Conservation (phyloP, 1,139 yeast species). For the Geotrichum phurueaensis region DNA sequence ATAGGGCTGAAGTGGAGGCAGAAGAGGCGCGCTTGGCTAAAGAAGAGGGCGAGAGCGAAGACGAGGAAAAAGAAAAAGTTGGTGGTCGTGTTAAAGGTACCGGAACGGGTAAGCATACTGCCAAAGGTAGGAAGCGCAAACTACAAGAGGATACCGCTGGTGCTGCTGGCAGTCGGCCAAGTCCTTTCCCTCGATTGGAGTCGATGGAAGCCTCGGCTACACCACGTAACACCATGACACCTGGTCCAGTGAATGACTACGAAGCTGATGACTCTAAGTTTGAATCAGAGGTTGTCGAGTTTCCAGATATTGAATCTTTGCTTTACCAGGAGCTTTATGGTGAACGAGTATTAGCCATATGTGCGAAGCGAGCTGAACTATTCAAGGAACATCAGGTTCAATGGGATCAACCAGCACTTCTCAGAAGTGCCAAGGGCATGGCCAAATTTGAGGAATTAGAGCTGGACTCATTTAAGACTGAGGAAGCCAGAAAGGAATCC, state of each 20-base stretch:
- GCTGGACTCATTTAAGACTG: slow-evolving; percentile 20
- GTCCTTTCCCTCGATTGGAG: slow-evolving; percentile 19
- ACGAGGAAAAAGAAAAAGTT: slow-evolving; percentile 22
- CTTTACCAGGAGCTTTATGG: slow-evolving; percentile 82
- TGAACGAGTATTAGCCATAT: slow-evolving; percentile 68
- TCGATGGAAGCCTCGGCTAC: slow-evolving; percentile 13
- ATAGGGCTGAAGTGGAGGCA: slow-evolving; percentile 77
- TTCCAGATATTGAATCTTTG: slow-evolving; percentile 54
- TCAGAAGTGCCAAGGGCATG: slow-evolving; percentile 31
- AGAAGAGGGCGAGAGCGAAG: slow-evolving; percentile 30
- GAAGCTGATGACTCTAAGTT: slow-evolving; percentile 15
- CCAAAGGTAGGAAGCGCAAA: slow-evolving; percentile 16
- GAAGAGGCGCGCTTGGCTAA: slow-evolving; percentile 55
- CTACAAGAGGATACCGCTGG: slow-evolving; percentile 15
- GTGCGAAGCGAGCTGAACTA: slow-evolving; percentile 60
- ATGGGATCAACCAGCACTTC: slow-evolving; percentile 60
- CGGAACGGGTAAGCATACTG: slow-evolving; percentile 14
- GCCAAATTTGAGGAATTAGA: slow-evolving; percentile 32
- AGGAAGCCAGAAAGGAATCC: slow-evolving; percentile 12
- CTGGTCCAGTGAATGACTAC: slow-evolving; percentile 7
- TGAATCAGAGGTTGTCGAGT: slow-evolving; percentile 16
- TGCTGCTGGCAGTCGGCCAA: slow-evolving; percentile 18
- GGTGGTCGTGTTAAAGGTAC: slow-evolving; percentile 18
- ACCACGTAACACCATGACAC: slow-evolving; percentile 12
- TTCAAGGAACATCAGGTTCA: slow-evolving; percentile 57